Evolutionary conservation across 148 eudicot species (phyloP), one percentile per base, ranked within the genome.

Genomic region (Fagopyrum homotropicum): DNA sequence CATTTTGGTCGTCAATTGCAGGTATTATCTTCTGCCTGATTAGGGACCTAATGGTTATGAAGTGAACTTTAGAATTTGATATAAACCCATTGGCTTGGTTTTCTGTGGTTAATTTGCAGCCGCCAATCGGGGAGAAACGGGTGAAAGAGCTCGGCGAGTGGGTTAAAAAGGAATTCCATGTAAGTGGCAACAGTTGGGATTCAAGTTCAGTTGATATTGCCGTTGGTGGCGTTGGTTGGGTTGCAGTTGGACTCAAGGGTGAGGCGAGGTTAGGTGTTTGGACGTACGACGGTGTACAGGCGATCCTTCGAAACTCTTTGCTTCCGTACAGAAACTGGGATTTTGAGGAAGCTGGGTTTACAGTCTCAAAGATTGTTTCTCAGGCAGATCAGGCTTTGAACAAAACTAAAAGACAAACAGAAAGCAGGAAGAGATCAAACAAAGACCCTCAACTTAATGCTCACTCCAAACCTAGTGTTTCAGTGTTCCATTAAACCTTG

Each of bases 211-310:
- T 80, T 30, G 99, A 95, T 75, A 77, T 95, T 66, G 97, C 92
- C 29, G 88, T 84, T 73, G 85, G 92, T 68, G 99, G 99, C 75
- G 82, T 95, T 60, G 99, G 99, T 75, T 95, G 99, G 99, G 90
- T 92, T 95, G 91, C 93, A 74, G 84, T 95, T 73, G 96, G 89
- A 79, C 85, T 92, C 30, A 90, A 84, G 81, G 99, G 99, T 68
- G 90, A 95, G 64, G 96, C 91, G 68, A 61, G 19, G 1, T 17
- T 92, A 17, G 82, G 88, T 75, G 87, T 89, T 73, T 95, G 99
- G 97, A 89, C 93, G 10, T 95, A 95, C n/a, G 92, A 89, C 15
- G 99, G 99, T 71, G 77, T 92, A 19, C 93, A 90, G 82, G 85
- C 90, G 46, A 73, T 82, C 47, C 73, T 80, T 35, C 88, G 99